These are phyloP conservation scores for Athelia psychrophila DNA, from an alignment of 1,284 basidiomycete genomes.

Conservation along the genomic window DNA sequence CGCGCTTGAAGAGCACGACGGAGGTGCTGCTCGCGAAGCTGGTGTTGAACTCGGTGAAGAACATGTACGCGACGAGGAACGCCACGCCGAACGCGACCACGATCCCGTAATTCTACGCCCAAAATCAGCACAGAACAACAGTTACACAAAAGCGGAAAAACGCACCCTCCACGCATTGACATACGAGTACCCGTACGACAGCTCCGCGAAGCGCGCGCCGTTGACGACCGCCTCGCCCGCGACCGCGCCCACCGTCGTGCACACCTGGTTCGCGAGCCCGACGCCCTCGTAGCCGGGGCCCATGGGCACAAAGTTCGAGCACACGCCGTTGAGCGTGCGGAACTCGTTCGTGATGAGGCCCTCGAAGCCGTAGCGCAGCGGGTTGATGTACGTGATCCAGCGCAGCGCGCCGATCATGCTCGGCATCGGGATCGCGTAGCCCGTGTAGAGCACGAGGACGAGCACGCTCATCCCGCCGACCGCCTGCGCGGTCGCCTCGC, in stretches of 20 bases:
- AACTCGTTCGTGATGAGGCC: constrained; percentile 56
- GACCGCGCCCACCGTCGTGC: constrained; percentile 54
- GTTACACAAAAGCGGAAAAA: constrained; percentile 10
- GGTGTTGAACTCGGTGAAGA: constrained; percentile 49
- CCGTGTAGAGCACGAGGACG: constrained; percentile 44
- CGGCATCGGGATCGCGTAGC: constrained; percentile 43
- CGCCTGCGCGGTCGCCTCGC: constrained; percentile 55
- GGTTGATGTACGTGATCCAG: constrained; percentile 66
- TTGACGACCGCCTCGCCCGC: constrained; percentile 44
- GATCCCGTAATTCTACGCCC: constrained; percentile 51
- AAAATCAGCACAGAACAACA: constrained; percentile 2
- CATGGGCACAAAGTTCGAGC: constrained; percentile 39
- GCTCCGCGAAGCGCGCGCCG: constrained; percentile 50
- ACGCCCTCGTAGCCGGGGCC: constrained; percentile 54
- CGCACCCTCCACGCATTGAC: constrained; percentile 67
- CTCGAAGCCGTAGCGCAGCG: constrained; percentile 51
- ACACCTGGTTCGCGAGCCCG: constrained; percentile 54
- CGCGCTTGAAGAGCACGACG: constrained; percentile 42
- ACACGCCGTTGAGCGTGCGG: constrained; percentile 39
- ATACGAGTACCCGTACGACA: constrained; percentile 63
- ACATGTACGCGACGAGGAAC: constrained; percentile 46
- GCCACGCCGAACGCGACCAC: constrained; percentile 48
- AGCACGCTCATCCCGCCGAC: constrained; percentile 55
- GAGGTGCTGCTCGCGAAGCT: constrained; percentile 25
- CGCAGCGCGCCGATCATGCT: constrained; percentile 61